Base-by-base conservation (phyloP, 148 eudicot species). In the Amaranthus hypochondriacus region DNA sequence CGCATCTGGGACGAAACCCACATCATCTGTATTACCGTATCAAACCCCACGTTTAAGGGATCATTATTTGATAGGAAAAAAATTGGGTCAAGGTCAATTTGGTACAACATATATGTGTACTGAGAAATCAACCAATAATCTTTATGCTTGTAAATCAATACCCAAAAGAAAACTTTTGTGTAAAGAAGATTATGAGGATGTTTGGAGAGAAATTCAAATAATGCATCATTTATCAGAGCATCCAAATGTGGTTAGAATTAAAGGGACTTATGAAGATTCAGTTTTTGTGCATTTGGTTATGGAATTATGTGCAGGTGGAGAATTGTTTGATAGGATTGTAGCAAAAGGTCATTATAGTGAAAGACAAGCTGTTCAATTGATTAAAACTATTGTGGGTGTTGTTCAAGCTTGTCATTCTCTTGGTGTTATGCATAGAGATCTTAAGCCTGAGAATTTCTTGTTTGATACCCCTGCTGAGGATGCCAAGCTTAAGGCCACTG, bases 391-490 rank as follows among this genome's bases (percentile, higher is more conserved):
- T 75, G 91, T 89, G 65, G 89, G 83, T 11, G 91, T 89, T 60
- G 94, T 89, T 51, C 89, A 89, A 71, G 91, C 87, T 69, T 89
- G 94, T 56, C 94, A 89, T 73, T 87, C 94, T 60, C 87, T 89
- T 67, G 94, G 94, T 54, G 94, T 89, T 75, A 87, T 89, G 93
- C 93, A 89, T 81, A 83, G 93, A 9, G 93, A 89, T 82, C 84
- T 89, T 66, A 89, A 89, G 81, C 94, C 91, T 67, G 94, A 89
- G 84, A 89, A 89, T 86, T 89, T 89, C 74, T 70, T 89, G 75
- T 89, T 89, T 75, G 87, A 84, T 68, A 69, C 81, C 21, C n/a
- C 74, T 39, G 85, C 80, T 50, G 94, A 89, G 58, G 86, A 89
- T 83, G 89, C 94, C 56, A 80, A 75, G 75, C 91, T 89, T 49